Evolutionary conservation across 371 early-diverging fungal genomes (phyloP), one percentile per base, ranked within the genome.

Genomic region (Circinella umbellata): DNA sequence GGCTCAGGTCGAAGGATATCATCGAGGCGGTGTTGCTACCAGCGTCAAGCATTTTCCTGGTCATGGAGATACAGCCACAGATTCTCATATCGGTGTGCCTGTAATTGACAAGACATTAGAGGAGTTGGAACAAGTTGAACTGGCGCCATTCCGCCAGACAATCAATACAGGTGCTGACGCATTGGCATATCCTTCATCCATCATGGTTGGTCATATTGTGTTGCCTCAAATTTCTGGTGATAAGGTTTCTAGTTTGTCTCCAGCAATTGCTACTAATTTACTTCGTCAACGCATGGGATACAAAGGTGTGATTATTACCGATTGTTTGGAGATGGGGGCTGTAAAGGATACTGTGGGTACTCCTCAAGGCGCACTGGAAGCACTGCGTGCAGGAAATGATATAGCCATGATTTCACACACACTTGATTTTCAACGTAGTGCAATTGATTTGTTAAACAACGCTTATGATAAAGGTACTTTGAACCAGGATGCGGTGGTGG

Each of bases 281-380:
- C 55, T 86, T 47, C 75, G 84, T 47, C 36, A 69, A 18, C 39
- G 69, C 3, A 51, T 85, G 14, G 73, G 75, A 3, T 86, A 83
- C 64, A n/a, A 77, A 10, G 87, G 87, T n/a, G 47, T 86, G 0
- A 71, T 81, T 20, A 75, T 83, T 18, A 83, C 87, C 1, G 87
- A 86, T 66, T 84, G 85, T 48, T 65, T 83, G 39, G 85, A 85
- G 61, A 85, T 86, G 85, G 83, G 84, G 20, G 85, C 87, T 38
- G 70, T 86, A 46, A 80, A 80, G 62, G 79, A 78, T 4, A 75
- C 82, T 1, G 69, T 79, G 5, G 85, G 85, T 17, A 55, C 70
- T 11, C 75, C 77, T 3, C 64, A 71, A 15, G 84, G 78, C 6
- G 75, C 83, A 13, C 38, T 80, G 3, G 17, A 79, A 51, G 83